phyloP scores from a whole-genome alignment of 1,139 yeast species.

The Taiozyma sp. region DNA sequence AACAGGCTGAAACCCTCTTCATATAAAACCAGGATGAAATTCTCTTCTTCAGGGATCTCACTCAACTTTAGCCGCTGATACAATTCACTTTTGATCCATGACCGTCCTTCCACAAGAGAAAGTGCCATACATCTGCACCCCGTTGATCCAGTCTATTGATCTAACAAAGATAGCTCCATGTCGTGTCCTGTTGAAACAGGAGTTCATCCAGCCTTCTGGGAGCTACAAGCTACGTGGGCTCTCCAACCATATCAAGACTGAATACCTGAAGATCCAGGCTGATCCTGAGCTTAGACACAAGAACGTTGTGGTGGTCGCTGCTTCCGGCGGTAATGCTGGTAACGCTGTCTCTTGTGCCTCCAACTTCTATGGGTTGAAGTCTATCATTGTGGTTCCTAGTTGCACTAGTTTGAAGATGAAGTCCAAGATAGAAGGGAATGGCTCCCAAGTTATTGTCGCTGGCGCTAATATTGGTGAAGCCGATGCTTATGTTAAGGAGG shows the following conservation, averaged over 20 bases:
- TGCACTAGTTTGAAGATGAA: conserved; percentile 39
- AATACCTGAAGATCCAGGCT: conserved; percentile 13
- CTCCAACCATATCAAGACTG: conserved; percentile 38
- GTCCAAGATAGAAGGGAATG: conserved; percentile 37
- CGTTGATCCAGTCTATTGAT: conserved; percentile 36
- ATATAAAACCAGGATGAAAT: background rate
- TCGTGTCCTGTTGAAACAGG: conserved; percentile 54
- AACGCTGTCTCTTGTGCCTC: conserved; percentile 69
- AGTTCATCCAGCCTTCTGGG: conserved; percentile 66
- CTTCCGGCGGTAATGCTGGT: conserved; percentile 81
- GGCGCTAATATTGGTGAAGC: conserved; percentile 70
- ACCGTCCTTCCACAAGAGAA: conserved; percentile 7
- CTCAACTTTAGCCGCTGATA: background rate
- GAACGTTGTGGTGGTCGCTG: conserved; percentile 49
- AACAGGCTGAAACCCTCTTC: background rate
- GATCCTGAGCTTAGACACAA: conserved; percentile 2
- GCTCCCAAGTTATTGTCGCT: conserved; percentile 49
- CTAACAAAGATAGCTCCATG: conserved; percentile 36
- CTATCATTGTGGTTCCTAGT: conserved; percentile 65
- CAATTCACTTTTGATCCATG: conserved; percentile 2
- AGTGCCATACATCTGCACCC: conserved; percentile 38
- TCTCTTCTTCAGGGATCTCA: background rate
- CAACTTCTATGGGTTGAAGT: conserved; percentile 37
- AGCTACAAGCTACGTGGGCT: conserved; percentile 70
- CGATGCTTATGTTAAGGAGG: conserved; percentile 42